A percentile compares a stretch with the other conserved stretches of the same genome.
Conservation (phyloP, 331 rosid genomes). For the Malus hybrid region DNA sequence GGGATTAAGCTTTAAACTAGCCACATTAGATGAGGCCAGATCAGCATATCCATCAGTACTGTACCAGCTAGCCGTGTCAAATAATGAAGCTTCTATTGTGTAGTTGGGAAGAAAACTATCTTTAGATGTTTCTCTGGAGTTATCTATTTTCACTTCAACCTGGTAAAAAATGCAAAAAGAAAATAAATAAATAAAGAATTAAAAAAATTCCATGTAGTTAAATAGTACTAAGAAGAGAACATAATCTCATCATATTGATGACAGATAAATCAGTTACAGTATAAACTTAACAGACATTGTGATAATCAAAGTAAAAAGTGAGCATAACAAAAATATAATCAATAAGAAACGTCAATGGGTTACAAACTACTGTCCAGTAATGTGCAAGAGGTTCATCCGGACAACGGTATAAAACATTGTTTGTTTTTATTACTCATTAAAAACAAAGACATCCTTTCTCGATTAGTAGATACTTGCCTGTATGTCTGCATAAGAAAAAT, state of each 20-base stretch:
- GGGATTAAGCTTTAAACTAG: constrained; percentile 46
- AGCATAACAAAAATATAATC: not conserved
- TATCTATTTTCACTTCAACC: constrained; percentile 90
- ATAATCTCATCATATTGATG: not conserved
- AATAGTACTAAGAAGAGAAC: not conserved
- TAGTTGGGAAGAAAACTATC: constrained; percentile 49
- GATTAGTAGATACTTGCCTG: constrained; percentile 40
- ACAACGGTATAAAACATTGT: not conserved
- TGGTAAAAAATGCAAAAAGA: constrained; percentile 21
- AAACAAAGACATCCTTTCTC: constrained; percentile 1
- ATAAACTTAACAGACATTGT: not conserved
- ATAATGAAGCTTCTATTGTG: constrained; percentile 65
- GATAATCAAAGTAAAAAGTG: not conserved
- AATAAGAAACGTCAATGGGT: not conserved
- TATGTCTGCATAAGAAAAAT: constrained; percentile 65
- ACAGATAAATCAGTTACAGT: not conserved
- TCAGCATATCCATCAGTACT: constrained; percentile 38
- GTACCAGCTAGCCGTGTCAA: constrained; percentile 58
- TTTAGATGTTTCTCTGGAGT: constrained; percentile 50
- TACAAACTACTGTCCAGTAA: not conserved
- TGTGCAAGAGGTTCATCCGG: not conserved
- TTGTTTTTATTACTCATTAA: not conserved
- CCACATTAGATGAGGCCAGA: constrained; percentile 58
- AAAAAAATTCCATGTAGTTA: constrained; percentile 9
- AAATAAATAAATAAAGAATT: not conserved